Conservation (phyloP, 331 rosid genomes). For the Prunus yedoensis region DNA sequence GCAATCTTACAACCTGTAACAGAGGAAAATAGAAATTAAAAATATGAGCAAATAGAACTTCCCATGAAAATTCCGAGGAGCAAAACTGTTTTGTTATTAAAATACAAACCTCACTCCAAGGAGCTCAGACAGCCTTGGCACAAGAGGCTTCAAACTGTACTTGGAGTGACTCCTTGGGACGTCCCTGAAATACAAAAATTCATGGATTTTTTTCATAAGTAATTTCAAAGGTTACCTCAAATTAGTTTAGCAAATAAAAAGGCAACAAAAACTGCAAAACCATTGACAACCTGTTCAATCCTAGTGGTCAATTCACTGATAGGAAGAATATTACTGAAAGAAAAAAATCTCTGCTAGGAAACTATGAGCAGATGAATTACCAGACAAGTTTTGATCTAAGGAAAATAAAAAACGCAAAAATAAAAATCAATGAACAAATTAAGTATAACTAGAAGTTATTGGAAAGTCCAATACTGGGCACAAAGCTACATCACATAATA, state of each 20-base stretch:
- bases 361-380: background rate
- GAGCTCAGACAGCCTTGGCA: conserved; percentile 85
- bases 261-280: background rate
- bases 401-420: background rate
- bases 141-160: conserved; percentile 89
- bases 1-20: conserved; percentile 69
- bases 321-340: too few relatives aligned
- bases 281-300: background rate
- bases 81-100: background rate
- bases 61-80: background rate
- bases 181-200: conserved; percentile 64
- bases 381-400: background rate
- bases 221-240: background rate
- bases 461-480: background rate
- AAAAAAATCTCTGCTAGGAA: background rate
- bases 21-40: background rate
- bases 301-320: too few relatives aligned
- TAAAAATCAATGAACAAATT: background rate
- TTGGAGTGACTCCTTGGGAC: conserved; percentile 97
- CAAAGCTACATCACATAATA: background rate
- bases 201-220: background rate
- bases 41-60: conserved; percentile 2
- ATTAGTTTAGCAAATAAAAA: background rate
- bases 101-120: conserved; percentile 62
- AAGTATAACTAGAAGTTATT: background rate